Evolutionary conservation across 805 yeast species (phyloP).

Genomic region (Myxozyma kluyveri): DNA sequence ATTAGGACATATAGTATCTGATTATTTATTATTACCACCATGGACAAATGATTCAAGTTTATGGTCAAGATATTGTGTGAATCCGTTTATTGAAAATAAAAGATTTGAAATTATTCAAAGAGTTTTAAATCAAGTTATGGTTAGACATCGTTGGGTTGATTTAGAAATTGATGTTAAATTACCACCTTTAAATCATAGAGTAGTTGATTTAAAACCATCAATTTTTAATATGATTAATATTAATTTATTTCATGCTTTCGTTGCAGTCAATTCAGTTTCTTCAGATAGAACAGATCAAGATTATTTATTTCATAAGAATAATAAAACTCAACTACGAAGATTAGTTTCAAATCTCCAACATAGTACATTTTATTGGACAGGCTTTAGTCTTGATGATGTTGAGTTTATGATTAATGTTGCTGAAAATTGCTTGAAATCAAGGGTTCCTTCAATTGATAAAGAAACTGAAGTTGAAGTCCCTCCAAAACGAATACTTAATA

Average conservation of each 20-base stretch:
- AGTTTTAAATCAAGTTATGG: constrained; percentile 49
- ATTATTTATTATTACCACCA: constrained; percentile 59
- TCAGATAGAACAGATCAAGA: constrained; percentile 66
- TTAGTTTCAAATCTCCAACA: constrained; percentile 61
- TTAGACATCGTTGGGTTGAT: constrained; percentile 56
- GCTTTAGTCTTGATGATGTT: constrained; percentile 59
- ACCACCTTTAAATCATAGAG: constrained; percentile 59
- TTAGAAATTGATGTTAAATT: constrained; percentile 54
- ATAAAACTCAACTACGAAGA: constrained; percentile 52
- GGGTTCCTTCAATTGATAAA: constrained; percentile 25
- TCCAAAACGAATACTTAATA: neutral
- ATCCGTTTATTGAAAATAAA: constrained; percentile 46
- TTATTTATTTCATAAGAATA: constrained; percentile 66
- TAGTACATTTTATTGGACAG: constrained; percentile 74
- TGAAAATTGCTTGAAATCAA: constrained; percentile 42
- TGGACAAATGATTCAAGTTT: constrained; percentile 48
- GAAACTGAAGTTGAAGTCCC: neutral
- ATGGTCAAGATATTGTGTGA: constrained; percentile 50
- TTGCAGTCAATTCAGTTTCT: constrained; percentile 71
- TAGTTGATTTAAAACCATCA: constrained; percentile 60
- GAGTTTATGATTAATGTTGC: constrained; percentile 53
- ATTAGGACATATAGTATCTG: constrained; percentile 52
- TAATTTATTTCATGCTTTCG: constrained; percentile 62
- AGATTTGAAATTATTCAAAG: constrained; percentile 37
- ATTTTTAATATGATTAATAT: constrained; percentile 59